Evolutionary conservation across 192 early-diverging fungal species (phyloP), one percentile per base, ranked within the genome.

Genomic region (Coemansia sp.): DNA sequence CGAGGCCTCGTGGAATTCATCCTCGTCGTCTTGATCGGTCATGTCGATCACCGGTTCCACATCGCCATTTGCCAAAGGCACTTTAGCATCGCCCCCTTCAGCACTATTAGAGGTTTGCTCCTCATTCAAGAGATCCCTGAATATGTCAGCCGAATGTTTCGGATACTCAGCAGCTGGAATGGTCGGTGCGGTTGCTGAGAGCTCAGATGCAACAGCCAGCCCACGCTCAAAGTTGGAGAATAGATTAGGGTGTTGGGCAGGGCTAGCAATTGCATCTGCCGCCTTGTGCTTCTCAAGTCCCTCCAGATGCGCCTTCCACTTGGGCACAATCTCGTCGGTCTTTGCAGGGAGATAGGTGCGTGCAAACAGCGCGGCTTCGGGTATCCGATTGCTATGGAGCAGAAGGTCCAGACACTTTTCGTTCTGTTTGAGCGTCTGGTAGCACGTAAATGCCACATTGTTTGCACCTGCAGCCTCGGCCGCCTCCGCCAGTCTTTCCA

Each of bases 321-420:
- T 80, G 71, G 88, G 80, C 49, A 93, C 86, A 42, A 88, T 80
- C 56, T 82, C 80, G 13, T 88, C 85, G 36, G 92, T 87, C 43
- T 91, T 85, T 63, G 82, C 86, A 12, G 98, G 98, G 51, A 90
- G 72, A 71, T 97, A 93, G 1, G 98, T 90, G 48, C 93, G 86
- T 2, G 95, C 95, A 78, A 98, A 88, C 74, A 97, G 86, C 26
- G 97, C 95, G 1, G 98, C 98, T 75, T 99, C 98, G 8, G 97
- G 91, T 41, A 95, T 85, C 54, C 98, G 92, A 37, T 94, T 90
- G 39, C 94, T 93, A 57, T 88, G 83, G 55, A 94, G 81, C 48
- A 99, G 82, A n/a, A 98, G 80, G 15, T 92, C 92, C 54, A 96
- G 88, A 66, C 94, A 94, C 42, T 93, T 86, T 62, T 94, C 88